phyloP scores from a whole-genome alignment of 345 rosid genomes.

The Camelina neglecta region DNA sequence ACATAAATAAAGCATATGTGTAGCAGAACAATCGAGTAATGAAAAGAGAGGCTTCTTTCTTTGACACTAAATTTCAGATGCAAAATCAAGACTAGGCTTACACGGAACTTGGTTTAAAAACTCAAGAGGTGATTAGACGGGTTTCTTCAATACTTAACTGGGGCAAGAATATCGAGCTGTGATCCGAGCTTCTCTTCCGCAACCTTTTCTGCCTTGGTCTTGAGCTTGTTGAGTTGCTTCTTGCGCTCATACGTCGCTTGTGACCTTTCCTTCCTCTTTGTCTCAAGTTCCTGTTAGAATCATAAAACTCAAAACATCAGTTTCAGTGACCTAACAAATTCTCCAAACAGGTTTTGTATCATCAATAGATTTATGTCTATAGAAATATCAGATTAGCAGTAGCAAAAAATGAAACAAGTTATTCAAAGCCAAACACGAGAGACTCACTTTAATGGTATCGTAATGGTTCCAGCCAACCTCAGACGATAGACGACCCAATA shows the following conservation, averaged over 20 bases:
- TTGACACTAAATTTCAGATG: background rate
- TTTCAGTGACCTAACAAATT: background rate
- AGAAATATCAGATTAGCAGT: background rate
- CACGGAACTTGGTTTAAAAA: background rate
- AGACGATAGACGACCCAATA: slow-evolving; percentile 60
- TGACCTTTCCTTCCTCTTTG: slow-evolving; percentile 72
- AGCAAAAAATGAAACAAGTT: background rate
- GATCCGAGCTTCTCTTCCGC: slow-evolving; percentile 73
- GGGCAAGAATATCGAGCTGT: slow-evolving; percentile 54
- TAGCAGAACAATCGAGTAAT: background rate
- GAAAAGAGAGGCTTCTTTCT: background rate
- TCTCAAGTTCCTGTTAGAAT: slow-evolving; percentile 61
- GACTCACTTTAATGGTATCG: slow-evolving; percentile 62
- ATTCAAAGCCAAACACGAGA: background rate
- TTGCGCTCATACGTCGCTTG: slow-evolving; percentile 62
- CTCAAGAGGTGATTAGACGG: background rate
- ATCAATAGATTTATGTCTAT: background rate
- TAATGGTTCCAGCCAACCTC: slow-evolving; percentile 80
- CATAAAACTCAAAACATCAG: background rate
- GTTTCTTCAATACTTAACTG: slow-evolving; percentile 53
- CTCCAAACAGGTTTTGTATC: background rate
- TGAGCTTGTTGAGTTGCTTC: slow-evolving; percentile 67
- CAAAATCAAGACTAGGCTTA: background rate
- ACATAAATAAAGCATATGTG: background rate
- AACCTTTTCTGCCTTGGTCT: slow-evolving; percentile 64